Evolutionary conservation across 179 eudicot species (phyloP).

Genomic region (Spinacia oleracea): DNA sequence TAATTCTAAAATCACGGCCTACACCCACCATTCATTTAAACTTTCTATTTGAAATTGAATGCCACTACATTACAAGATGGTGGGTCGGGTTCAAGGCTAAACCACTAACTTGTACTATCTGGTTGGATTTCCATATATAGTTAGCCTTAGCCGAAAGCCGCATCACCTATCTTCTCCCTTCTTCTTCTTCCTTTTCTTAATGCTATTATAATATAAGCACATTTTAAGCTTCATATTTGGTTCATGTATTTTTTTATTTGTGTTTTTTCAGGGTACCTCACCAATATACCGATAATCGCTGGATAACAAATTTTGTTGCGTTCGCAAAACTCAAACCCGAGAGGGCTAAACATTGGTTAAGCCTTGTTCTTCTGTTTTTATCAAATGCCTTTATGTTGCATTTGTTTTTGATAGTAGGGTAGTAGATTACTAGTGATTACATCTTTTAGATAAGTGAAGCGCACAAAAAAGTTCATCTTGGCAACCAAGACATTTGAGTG

Average conservation of each 20-base stretch:
- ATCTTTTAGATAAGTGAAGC: not conserved
- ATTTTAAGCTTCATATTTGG: not conserved
- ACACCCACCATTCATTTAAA: not conserved
- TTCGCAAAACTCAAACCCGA: no score
- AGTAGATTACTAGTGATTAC: no score
- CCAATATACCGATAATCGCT: no score
- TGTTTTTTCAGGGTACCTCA: no score
- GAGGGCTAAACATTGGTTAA: no score
- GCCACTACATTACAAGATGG: not conserved
- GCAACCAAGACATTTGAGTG: slow-evolving; percentile 15
- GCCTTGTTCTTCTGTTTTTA: no score
- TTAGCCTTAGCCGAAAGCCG: not conserved
- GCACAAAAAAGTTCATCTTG: slow-evolving; percentile 49
- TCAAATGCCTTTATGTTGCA: no score
- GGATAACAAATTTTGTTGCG: no score
- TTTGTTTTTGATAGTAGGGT: no score
- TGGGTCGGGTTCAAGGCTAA: not conserved
- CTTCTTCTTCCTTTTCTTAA: not conserved
- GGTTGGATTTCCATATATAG: not conserved
- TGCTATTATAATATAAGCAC: not conserved
- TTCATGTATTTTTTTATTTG: not conserved
- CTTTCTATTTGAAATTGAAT: no score
- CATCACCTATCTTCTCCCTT: not conserved
- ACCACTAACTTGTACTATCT: no score
- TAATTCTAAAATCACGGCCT: not conserved